Conservation (phyloP, 2,329 filamentous ascomycete genomes). For the Talaromyces marneffei region DNA sequence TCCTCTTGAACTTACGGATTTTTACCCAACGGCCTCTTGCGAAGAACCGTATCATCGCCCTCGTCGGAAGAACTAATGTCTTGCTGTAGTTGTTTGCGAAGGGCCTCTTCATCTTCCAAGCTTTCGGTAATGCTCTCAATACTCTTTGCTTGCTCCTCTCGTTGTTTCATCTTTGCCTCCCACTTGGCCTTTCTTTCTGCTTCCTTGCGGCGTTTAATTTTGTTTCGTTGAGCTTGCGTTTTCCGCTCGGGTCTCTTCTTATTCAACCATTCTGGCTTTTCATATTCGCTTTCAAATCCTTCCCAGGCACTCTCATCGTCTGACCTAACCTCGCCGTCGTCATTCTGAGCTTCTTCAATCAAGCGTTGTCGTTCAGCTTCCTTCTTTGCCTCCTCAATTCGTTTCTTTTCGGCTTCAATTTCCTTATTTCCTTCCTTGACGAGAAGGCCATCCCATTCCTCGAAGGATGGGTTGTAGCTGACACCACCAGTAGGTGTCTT, state of each 20-base stretch:
- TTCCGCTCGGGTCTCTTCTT: slow-evolving; percentile 78
- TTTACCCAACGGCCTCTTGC: slow-evolving; percentile 67
- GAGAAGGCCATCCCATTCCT: slow-evolving; percentile 75
- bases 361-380: slow-evolving; percentile 64
- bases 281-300: slow-evolving; percentile 73
- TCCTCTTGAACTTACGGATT: slow-evolving; percentile 31
- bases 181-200: slow-evolving; percentile 71
- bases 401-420: slow-evolving; percentile 69
- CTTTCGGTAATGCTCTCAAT: slow-evolving; percentile 62
- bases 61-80: slow-evolving; percentile 42
- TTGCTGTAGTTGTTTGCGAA: slow-evolving; percentile 31
- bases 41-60: slow-evolving; percentile 58
- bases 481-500: slow-evolving; percentile 72
- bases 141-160: slow-evolving; percentile 63
- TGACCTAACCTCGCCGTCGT: slow-evolving; percentile 67
- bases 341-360: slow-evolving; percentile 64
- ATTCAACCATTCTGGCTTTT: slow-evolving; percentile 60
- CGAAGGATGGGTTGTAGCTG: slow-evolving; percentile 87
- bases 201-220: slow-evolving; percentile 80
- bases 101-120: slow-evolving; percentile 46
- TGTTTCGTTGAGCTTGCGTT: slow-evolving; percentile 80
- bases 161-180: slow-evolving; percentile 67
- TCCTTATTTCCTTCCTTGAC: slow-evolving; percentile 70
- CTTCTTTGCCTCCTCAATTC: slow-evolving; percentile 60
- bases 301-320: slow-evolving; percentile 92